These are phyloP conservation scores for Microbotryomycetes sp. DNA, from an alignment of 1,284 basidiomycete genomes.

Conservation along the genomic window DNA sequence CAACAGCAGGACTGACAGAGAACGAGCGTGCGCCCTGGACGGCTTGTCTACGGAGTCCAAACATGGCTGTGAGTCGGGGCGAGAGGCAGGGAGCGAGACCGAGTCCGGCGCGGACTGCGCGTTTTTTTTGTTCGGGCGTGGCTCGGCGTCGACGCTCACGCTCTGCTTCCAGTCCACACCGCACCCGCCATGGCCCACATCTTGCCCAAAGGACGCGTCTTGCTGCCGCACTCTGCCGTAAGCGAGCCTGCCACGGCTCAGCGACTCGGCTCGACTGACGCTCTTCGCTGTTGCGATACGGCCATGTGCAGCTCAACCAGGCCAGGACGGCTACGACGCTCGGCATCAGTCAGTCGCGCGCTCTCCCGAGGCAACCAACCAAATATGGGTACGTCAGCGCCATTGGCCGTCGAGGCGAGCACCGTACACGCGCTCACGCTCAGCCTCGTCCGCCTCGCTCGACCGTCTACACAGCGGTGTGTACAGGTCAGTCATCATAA, in stretches of 20 bases:
- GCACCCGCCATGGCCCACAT: not conserved
- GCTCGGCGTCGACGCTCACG: not conserved
- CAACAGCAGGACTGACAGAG: conserved; percentile 5
- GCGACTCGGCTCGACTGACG: not conserved
- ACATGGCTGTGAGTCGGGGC: not conserved
- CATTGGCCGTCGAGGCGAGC: not conserved
- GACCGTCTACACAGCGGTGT: conserved; percentile 7
- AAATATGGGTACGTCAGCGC: conserved; percentile 64
- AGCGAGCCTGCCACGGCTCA: not conserved
- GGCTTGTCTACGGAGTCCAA: not conserved
- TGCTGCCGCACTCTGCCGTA: not conserved
- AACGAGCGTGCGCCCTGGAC: conserved; percentile 2
- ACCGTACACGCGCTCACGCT: not conserved
- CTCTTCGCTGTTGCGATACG: not conserved
- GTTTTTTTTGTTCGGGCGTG: not conserved
- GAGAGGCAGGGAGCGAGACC: not conserved
- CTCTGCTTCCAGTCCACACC: not conserved
- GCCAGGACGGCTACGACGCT: conserved; percentile 26
- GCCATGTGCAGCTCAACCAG: conserved; percentile 12
- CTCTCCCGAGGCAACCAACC: conserved; percentile 60
- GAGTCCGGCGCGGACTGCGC: not conserved
- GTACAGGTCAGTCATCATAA: conserved; percentile 10
- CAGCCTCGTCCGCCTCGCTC: not conserved
- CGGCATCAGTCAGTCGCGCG: conserved; percentile 20
- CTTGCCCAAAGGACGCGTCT: not conserved